Evolutionary conservation across 2,329 filamentous ascomycete genomes (phyloP).

Genomic region (Aspergillus caelatus): DNA sequence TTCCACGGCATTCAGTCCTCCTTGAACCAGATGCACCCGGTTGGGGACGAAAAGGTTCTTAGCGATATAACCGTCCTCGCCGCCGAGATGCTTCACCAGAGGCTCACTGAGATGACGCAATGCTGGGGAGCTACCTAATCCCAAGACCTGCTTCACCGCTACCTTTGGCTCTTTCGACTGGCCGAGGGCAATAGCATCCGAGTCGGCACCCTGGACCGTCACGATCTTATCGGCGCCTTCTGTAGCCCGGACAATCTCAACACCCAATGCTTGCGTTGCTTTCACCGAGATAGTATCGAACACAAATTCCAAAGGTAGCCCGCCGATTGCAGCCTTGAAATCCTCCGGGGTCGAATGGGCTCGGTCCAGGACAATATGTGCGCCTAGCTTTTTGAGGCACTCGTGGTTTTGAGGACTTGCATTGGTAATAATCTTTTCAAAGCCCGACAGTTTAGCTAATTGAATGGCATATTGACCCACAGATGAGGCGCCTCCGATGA

Average conservation of each 20-base stretch:
- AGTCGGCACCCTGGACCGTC: background rate
- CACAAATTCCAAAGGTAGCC: constrained; percentile 31
- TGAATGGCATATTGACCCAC: constrained; percentile 41
- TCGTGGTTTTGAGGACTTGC: constrained; percentile 31
- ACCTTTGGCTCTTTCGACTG: constrained; percentile 14
- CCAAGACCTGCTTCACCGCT: constrained; percentile 20
- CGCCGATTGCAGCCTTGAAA: constrained; percentile 28
- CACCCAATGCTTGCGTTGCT: constrained; percentile 34
- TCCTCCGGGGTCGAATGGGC: constrained; percentile 20
- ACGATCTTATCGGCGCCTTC: constrained; percentile 16
- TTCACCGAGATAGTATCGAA: constrained; percentile 34
- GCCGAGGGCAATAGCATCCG: background rate
- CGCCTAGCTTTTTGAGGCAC: constrained; percentile 23
- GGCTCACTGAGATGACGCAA: constrained; percentile 36
- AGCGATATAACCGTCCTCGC: constrained; percentile 33
- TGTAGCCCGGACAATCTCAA: constrained; percentile 28
- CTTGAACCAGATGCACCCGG: constrained; percentile 27
- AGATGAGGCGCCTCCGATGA: constrained; percentile 41
- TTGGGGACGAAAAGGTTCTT: constrained; percentile 34
- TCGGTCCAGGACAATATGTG: constrained; percentile 32
- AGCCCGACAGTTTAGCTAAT: constrained; percentile 37
- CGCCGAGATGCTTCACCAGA: constrained; percentile 24
- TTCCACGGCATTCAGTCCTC: constrained; percentile 29
- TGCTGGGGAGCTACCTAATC: constrained; percentile 28
- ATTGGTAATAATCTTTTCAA: constrained; percentile 36